phyloP scores from a whole-genome alignment of 306 rosid genomes.

The Rubus idaeus region DNA sequence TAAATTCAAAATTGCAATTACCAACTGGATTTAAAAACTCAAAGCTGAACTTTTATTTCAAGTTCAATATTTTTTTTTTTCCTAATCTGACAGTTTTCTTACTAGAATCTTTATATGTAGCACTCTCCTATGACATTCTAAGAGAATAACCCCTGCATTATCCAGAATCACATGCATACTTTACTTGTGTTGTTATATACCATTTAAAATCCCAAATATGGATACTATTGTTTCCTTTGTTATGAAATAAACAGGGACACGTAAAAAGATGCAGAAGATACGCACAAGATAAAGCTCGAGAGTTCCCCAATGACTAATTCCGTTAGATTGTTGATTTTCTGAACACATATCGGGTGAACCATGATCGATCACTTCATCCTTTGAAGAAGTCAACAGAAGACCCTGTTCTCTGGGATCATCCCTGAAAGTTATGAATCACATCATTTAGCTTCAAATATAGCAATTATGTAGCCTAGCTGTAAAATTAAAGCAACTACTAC shows the following conservation, averaged over 20 bases:
- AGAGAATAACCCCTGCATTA: no score
- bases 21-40: no score
- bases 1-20: no score
- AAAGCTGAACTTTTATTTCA: no score
- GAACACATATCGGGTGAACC: conserved; percentile 55
- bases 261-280: conserved; percentile 30
- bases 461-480: neutral
- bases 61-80: no score
- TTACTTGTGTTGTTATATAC: neutral
- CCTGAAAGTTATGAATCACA: conserved; percentile 31
- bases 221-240: neutral
- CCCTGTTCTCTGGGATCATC: conserved; percentile 52
- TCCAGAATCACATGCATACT: no score
- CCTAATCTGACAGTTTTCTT: no score
- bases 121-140: no score
- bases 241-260: neutral
- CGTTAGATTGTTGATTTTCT: conserved; percentile 46
- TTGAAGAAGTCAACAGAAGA: conserved; percentile 62
- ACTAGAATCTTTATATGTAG: no score
- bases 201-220: neutral
- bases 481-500: conserved; percentile 9
- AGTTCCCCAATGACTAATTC: conserved; percentile 58
- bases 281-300: conserved; percentile 86
- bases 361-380: conserved; percentile 55
- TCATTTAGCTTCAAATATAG: conserved; percentile 18